Base-by-base conservation (phyloP, 2,329 filamentous ascomycete species). In the Orbilia ellipsospora region DNA sequence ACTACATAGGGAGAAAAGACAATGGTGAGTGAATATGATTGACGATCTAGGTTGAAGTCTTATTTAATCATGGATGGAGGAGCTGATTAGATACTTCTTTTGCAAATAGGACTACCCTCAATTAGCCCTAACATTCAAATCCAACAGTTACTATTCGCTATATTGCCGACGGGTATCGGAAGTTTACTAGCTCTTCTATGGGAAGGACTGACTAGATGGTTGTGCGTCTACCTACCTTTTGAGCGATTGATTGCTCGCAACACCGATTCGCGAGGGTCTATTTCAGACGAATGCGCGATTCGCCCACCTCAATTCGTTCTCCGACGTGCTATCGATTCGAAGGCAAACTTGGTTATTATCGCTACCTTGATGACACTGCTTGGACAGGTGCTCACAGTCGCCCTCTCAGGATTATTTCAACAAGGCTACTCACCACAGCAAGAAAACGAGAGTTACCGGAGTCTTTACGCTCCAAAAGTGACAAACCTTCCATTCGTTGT, bases 151-250 rank as follows among this genome's bases (percentile, higher is more conserved):
- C 6, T 44, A 44, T 44, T 44, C 40, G 40, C 40, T 5, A 44
- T 44, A 12, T 44, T 44, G n/a, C 40, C 40, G 40, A 44, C 40
- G n/a, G 40, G 40, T 44, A 44, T 44, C 2, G 40, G 40, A 44
- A 44, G 40, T n/a, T 44, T 44, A 12, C n/a, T 44, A n/a, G 40
- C n/a, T 44, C 40, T 44, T n/a, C 40, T 44, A 44, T 44, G 40
- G 40, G 2, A 44, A 44, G 40, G 5, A 44, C 12, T 44, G 1
- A 44, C 40, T 12, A 12, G 40, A 44, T 44, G 40, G 40, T 44
- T 44, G n/a, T 44, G 40, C 40, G 40, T 44, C n/a, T 44, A 44
- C n/a, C 40, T 44, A 44, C 40, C 40, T 44, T 44, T 44, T 44
- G 40, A 44, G n/a, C 40, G 40, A 12, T 44, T 44, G 40, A n/a